Percentiles rank a stretch among this genome's conserved stretches.
These are phyloP conservation scores for Anastatica hierochuntica DNA, from an alignment of 345 rosid species.

Conservation along the genomic window DNA sequence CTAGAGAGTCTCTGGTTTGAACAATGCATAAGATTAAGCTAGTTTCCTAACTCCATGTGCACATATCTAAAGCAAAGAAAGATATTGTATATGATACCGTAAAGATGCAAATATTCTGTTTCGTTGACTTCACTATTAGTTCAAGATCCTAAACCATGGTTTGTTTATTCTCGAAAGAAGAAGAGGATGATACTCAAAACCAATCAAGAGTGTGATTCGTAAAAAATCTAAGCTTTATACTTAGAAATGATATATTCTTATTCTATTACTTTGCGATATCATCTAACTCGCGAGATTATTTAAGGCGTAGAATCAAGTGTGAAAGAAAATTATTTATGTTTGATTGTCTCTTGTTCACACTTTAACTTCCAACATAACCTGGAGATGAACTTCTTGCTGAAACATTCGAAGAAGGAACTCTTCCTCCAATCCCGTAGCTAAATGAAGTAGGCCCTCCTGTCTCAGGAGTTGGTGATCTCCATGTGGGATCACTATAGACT, in stretches of 20 bases:
- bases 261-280: background rate
- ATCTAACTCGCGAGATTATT: background rate
- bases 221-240: constrained; percentile 9
- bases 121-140: no score
- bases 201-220: no score
- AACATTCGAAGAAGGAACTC: background rate
- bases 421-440: background rate
- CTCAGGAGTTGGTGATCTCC: no score
- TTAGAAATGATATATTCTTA: background rate
- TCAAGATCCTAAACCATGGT: no score
- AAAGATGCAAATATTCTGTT: no score
- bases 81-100: background rate
- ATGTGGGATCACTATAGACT: no score
- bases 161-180: no score
- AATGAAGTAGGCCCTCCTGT: background rate
- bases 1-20: no score
- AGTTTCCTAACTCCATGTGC: constrained; percentile 2
- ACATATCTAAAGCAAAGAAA: constrained; percentile 1
- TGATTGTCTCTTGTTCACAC: background rate
- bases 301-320: constrained; percentile 12
- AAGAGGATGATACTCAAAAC: no score
- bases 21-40: no score
- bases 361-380: background rate
- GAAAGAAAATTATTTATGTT: background rate
- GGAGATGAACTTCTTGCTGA: background rate